Base-by-base conservation (phyloP, 352 stramenopile genomes). In the Aphanomyces astaci region DNA sequence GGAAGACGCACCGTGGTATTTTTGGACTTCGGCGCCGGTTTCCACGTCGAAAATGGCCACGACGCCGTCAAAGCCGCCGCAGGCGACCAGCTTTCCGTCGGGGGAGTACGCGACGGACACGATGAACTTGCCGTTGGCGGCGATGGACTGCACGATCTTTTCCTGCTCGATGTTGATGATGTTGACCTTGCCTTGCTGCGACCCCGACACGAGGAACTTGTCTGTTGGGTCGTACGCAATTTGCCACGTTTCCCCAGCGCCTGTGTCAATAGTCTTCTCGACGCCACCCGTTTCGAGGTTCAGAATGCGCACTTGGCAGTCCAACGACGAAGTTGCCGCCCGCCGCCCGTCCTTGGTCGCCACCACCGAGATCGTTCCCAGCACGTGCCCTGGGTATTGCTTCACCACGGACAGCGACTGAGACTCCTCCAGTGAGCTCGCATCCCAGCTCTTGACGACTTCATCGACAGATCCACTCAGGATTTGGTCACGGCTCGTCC, bases 111-210 rank as follows among this genome's bases (percentile, higher is more conserved):
- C 64, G 17, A 75, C 66, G 19, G 64, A 63, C 15, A 75, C 24
- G 13, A 70, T 49, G 60, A 75, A 75, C 22, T 55, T 73, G 63
- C 68, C 68, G 30, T 70, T 39, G 19, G 49, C 46, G 9, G 71
- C 40, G 67, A 92, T 89, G 72, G 90, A 83, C 31, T 87, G 78
- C 66, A 79, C 78, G 59, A 90, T 82, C 67, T 91, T 92, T 69
- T 93, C 84, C 36, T 74, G 72, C 63, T 92, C 80, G 19, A 93
- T 68, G 69, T 96, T 83, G 45, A 93, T 89, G 54, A 94, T 72
- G 71, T 94, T 96, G 73, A 96, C 86, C 71, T 94, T 95, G 46
- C 86, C 84, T 70, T 92, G 82, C 66, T 94, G 83, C 62, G 83
- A 91, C 25, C 87, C 86, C 4, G 87, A 88, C 55, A 81, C 84